Evolutionary conservation across 208 protist genomes (phyloP), one percentile per base, ranked within the genome.

Genomic region (Porcisia deanei): DNA sequence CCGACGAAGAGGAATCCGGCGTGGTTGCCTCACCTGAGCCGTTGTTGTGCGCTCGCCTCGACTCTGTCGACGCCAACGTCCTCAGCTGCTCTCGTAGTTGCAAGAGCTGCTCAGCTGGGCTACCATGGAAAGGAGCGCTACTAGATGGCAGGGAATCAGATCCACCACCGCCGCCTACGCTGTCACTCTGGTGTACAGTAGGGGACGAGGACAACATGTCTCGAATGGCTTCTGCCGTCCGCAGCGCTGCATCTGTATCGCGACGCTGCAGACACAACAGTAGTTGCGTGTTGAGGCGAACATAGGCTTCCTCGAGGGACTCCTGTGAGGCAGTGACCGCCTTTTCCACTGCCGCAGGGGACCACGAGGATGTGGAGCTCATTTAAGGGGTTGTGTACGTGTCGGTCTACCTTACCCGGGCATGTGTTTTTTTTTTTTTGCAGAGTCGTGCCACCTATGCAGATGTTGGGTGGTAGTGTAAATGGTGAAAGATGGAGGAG

Each of bases 231-330:
- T 74, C 67, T 5, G 78, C 78, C 18, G 68, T 77, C 30, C 66
- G 66, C 37, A 77, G 57, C 34, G 78, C 78, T 18, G 49, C 67
- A 16, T 6, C 6, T 14, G 54, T 59, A 20, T 77, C 16, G 63
- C 47, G 37, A 10, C 37, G n/a, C 57, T 82, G 78, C 57, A 82
- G 78, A 7, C 75, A 68, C 39, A 64, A 39, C 43, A 82, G 65
- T 6, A 82, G 65, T 49, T 75, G 66, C 34, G 73, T 63, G n/a
- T 14, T 54, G 43, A 82, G 73, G 30, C 66, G 72, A 14, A 82
- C 69, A 54, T 82, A 82, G 8, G 9, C 45, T 8, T 71, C 73
- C 37, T 74, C 76, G 3, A 80, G 63, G 6, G 60, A 30, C 54
- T 61, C 76, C 2, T 39, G 47, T 16, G 2, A 25, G 3, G 66